Percentiles rank a stretch among this genome's conserved stretches.
Evolutionary conservation across 306 rosid species (phyloP).

Genomic region (Quercus gilva): DNA sequence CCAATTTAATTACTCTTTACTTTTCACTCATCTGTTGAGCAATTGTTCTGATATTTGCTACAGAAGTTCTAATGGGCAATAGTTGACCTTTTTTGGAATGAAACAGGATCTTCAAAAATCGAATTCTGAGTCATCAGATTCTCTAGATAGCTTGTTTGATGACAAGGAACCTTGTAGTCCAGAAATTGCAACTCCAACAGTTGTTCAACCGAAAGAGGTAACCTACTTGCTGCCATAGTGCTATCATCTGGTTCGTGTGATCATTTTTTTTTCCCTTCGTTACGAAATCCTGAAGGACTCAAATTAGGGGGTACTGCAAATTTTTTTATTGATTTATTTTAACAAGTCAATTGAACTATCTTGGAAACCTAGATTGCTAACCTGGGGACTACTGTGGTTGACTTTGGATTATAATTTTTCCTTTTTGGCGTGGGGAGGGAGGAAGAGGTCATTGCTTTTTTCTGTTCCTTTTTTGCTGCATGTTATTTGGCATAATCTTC

Average conservation of each 20-base stretch:
- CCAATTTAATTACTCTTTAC: conserved; percentile 9
- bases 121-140: conserved; percentile 70
- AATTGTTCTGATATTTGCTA: conserved; percentile 10
- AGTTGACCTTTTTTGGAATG: conserved; percentile 25
- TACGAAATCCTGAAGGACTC: background rate
- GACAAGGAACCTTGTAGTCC: conserved; percentile 46
- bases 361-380: conserved; percentile 2
- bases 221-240: background rate
- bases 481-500: conserved; percentile 20
- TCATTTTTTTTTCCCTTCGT: background rate
- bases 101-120: conserved; percentile 49
- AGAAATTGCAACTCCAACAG: conserved; percentile 30
- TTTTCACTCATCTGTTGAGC: background rate
- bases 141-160: conserved; percentile 81
- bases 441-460: background rate
- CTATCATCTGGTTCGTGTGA: conserved; percentile 8
- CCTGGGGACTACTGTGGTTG: conserved; percentile 6
- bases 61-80: conserved; percentile 15
- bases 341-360: background rate
- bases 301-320: background rate
- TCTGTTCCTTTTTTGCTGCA: conserved; percentile 18
- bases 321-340: background rate
- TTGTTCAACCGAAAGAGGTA: conserved; percentile 67
- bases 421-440: background rate
- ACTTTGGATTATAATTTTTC: background rate